Base-by-base conservation (phyloP, 1,139 yeast genomes). In the Blastobotrys proliferans region DNA sequence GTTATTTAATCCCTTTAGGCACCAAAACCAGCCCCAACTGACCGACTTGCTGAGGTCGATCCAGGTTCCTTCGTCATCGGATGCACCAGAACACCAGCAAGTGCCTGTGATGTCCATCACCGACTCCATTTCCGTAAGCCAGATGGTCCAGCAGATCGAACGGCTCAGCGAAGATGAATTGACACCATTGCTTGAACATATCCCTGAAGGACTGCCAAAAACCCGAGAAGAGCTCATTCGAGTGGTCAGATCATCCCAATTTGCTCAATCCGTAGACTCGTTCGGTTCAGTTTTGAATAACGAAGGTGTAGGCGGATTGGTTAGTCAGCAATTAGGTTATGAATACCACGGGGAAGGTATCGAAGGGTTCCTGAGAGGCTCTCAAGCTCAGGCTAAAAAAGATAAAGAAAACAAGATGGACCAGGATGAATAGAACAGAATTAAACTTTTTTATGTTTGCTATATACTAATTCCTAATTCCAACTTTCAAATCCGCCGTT, bases 321-420 rank as follows among this genome's bases (percentile, higher is more conserved):
- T 81, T 40, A 68, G 84, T 4, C 72, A 68, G 45, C 71, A 76
- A 38, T 66, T 79, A 43, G 75, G 73, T 24, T 68, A 68, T 51
- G 72, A 68, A 6, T 80, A 79, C 51, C 48, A 62, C 18, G 83
- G 83, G 3, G 84, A 79, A 55, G 85, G 85, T 0, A 64, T 79
- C 18, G 74, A 68, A 40, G 74, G 73, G 11, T 78, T 77, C 49
- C 61, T 81, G 46, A 56, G 63, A 29, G 80, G 80, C 2, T 63
- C 73, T n/a, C 63, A 79, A 47, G 49, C 50, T 35, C 44, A 46
- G 19, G 46, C 47, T 2, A 69, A 72, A 49, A 29, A 29, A 13
- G 45, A 46, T 8, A 33, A 38, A 19, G 40, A 31, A 11, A 34
- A 30, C 13, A 35, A 25, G 13, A 37, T 36, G 40, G 39, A 28